These are phyloP conservation scores for Phytophthora fragariaefolia DNA, from an alignment of 352 stramenopile genomes.

Conservation along the genomic window DNA sequence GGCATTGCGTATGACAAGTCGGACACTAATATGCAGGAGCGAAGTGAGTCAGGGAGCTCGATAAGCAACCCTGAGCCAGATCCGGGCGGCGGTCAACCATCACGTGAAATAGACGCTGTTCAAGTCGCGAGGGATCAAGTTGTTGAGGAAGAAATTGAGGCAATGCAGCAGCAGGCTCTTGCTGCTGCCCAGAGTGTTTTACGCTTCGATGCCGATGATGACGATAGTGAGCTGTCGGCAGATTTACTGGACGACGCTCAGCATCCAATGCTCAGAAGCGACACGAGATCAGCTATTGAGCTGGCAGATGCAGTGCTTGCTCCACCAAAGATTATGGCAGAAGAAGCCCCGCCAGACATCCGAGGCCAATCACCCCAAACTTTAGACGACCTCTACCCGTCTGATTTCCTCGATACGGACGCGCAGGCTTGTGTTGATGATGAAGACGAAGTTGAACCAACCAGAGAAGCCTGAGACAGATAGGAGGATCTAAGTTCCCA, in stretches of 20 bases:
- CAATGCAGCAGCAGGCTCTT: conserved; percentile 33
- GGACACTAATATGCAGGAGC: neutral
- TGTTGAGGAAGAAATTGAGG: conserved; percentile 21
- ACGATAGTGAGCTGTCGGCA: conserved; percentile 43
- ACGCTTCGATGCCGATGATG: conserved; percentile 26
- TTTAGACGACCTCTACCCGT: conserved; percentile 33
- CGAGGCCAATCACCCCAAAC: conserved; percentile 1
- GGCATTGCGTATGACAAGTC: no score
- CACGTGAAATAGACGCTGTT: neutral
- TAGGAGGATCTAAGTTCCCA: conserved; percentile 21
- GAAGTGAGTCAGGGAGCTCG: neutral
- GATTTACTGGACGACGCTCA: conserved; percentile 43
- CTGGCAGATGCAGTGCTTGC: neutral
- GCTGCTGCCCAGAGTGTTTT: conserved; percentile 31
- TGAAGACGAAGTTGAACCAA: neutral
- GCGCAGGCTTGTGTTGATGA: neutral
- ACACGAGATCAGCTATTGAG: neutral
- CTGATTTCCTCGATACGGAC: conserved; percentile 35
- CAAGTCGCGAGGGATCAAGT: neutral
- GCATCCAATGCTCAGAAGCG: conserved; percentile 21
- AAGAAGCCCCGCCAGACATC: conserved; percentile 5
- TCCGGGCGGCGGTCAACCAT: neutral
- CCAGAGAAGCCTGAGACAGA: neutral
- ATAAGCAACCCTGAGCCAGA: neutral
- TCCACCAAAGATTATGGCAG: no score